Percentiles rank a stretch among this genome's conserved stretches.
Evolutionary conservation across 176 grass and related monocot species (phyloP).

Genomic region (Puccinellia tenuiflora): DNA sequence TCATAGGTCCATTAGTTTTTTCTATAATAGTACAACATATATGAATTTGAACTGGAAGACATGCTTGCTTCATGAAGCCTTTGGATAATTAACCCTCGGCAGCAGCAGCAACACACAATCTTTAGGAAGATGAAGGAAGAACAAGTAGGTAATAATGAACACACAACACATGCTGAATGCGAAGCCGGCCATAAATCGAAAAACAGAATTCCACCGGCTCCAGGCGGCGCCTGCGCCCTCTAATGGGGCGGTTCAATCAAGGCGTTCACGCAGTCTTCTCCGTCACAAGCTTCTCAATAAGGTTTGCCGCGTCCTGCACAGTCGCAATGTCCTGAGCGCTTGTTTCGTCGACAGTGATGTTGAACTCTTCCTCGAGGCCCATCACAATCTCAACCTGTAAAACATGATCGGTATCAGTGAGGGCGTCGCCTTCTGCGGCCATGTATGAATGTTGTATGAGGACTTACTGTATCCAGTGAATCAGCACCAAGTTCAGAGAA

Average conservation of each 20-base stretch:
- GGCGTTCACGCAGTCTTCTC: constrained; percentile 28
- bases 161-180: constrained; percentile 20
- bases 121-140: constrained; percentile 20
- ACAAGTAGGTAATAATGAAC: constrained; percentile 19
- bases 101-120: constrained; percentile 27
- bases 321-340: constrained; percentile 53
- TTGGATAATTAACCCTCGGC: constrained; percentile 9
- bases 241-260: background rate
- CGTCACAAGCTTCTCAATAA: constrained; percentile 49
- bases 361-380: constrained; percentile 50
- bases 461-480: constrained; percentile 61
- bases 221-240: background rate
- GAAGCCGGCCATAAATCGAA: background rate
- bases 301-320: constrained; percentile 47
- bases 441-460: background rate
- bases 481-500: constrained; percentile 66
- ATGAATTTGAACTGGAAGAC: background rate
- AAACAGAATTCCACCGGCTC: background rate
- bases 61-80: constrained; percentile 11
- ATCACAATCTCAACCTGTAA: constrained; percentile 66
- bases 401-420: background rate
- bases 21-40: constrained; percentile 21
- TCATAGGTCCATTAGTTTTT: background rate
- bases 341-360: constrained; percentile 45
- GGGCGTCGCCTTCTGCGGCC: background rate